phyloP scores from a whole-genome alignment of 1,139 yeast species.

The Hemisphaericaspora xylanilytica region DNA sequence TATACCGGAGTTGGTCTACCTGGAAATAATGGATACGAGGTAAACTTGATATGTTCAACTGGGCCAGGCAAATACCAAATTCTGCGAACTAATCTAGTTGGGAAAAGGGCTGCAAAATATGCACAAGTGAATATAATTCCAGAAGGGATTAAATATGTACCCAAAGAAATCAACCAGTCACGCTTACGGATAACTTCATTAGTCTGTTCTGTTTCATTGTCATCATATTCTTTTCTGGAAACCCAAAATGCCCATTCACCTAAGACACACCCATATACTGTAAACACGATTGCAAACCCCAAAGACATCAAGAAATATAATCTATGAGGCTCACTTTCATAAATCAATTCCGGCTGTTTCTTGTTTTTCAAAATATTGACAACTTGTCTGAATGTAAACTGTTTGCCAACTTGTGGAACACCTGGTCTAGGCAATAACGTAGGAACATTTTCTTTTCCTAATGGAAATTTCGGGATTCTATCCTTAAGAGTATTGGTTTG shows the following conservation, averaged over 20 bases:
- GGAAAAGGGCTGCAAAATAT: conserved; percentile 49
- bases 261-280: conserved; percentile 63
- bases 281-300: conserved; percentile 65
- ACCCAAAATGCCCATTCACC: conserved; percentile 58
- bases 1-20: conserved; percentile 74
- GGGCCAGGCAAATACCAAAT: conserved; percentile 72
- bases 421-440: conserved; percentile 71
- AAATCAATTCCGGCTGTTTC: conserved; percentile 67
- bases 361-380: conserved; percentile 56
- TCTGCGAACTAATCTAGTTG: conserved; percentile 68
- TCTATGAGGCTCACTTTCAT: conserved; percentile 82
- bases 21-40: conserved; percentile 74
- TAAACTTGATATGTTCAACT: conserved; percentile 56
- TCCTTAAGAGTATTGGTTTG: conserved; percentile 49
- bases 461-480: conserved; percentile 62
- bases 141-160: conserved; percentile 35
- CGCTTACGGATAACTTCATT: conserved; percentile 34
- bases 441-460: conserved; percentile 65
- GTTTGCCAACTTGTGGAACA: conserved; percentile 65
- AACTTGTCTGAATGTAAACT: conserved; percentile 60
- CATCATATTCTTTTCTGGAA: conserved; percentile 56
- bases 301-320: conserved; percentile 69
- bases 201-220: conserved; percentile 48
- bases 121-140: conserved; percentile 39
- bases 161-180: conserved; percentile 35